Conservation (phyloP, 75 land plant species). For the Azolla pinnata region DNA sequence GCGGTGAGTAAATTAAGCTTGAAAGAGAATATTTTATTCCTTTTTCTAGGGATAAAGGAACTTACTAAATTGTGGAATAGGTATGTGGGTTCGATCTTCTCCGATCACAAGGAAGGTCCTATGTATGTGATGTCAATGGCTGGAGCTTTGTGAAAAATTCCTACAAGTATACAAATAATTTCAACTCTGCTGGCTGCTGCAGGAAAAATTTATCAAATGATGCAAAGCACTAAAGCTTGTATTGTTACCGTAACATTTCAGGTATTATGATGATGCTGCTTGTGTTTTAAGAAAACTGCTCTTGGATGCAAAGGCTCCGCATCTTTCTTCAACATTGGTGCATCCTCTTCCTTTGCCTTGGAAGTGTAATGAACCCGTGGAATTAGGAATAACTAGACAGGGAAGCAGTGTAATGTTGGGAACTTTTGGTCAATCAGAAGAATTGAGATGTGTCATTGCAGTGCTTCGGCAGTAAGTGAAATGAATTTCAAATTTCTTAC, state of each 20-base stretch:
- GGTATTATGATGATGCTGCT: slow-evolving; percentile 99
- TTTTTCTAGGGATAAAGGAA: too few species aligned
- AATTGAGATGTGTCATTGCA: slow-evolving; percentile 94
- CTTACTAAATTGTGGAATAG: slow-evolving; percentile 27
- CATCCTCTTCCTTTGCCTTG: slow-evolving; percentile 90
- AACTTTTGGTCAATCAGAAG: slow-evolving; percentile 93
- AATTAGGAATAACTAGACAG: slow-evolving; percentile 70
- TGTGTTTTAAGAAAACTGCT: slow-evolving; percentile 94
- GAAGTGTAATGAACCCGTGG: slow-evolving; percentile 68
- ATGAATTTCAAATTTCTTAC: not conserved
- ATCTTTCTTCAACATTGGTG: slow-evolving; percentile 73
- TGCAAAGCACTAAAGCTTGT: not conserved
- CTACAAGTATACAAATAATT: slow-evolving; percentile 56
- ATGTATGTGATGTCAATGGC: slow-evolving; percentile 99
- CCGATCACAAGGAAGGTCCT: slow-evolving; percentile 91
- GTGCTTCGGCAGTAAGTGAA: slow-evolving; percentile 80
- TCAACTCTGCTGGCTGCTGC: not conserved
- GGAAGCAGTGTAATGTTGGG: slow-evolving; percentile 83
- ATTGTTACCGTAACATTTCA: slow-evolving; percentile 10
- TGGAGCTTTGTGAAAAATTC: slow-evolving; percentile 99
- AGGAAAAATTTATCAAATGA: not conserved
- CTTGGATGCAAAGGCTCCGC: slow-evolving; percentile 94
- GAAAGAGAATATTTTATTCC: not conserved
- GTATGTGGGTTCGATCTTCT: slow-evolving; percentile 99
- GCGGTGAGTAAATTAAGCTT: slow-evolving; percentile 38